These are phyloP conservation scores for Veloboletus limbatus DNA, from an alignment of 1,284 basidiomycete species.

Conservation along the genomic window DNA sequence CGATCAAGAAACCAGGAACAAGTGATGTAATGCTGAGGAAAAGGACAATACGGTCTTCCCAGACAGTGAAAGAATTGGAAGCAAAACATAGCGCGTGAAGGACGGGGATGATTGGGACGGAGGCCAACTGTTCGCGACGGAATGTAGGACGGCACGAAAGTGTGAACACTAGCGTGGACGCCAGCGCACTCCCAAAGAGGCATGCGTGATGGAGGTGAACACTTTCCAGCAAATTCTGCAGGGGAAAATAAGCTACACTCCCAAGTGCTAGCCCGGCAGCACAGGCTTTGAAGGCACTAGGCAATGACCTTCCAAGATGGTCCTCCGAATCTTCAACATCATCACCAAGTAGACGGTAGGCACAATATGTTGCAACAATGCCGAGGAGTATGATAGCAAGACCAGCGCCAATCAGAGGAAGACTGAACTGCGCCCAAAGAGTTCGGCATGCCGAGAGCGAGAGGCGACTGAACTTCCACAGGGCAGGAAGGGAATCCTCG, in stretches of 20 bases:
- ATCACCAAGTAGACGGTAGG: constrained; percentile 44
- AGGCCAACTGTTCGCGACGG: constrained; percentile 21
- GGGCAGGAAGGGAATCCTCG: constrained; percentile 38
- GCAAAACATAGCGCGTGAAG: constrained; percentile 74
- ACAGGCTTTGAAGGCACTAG: constrained; percentile 36
- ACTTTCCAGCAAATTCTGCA: constrained; percentile 40
- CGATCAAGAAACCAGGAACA: constrained; percentile 54
- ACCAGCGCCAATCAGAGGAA: constrained; percentile 72
- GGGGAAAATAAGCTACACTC: constrained; percentile 33
- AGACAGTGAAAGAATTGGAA: constrained; percentile 94
- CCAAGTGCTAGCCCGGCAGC: constrained; percentile 46
- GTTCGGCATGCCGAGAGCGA: constrained; percentile 73
- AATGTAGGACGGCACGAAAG: constrained; percentile 12
- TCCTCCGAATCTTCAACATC: constrained; percentile 14
- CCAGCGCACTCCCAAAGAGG: constrained; percentile 43
- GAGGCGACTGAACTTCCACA: constrained; percentile 58
- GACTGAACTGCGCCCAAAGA: constrained; percentile 95
- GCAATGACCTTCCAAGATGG: constrained; percentile 38
- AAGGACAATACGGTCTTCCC: constrained; percentile 85
- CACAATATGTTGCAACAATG: constrained; percentile 44
- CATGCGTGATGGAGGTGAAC: constrained; percentile 39
- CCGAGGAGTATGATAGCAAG: constrained; percentile 50
- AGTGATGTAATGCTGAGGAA: constrained; percentile 73
- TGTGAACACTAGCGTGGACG: constrained; percentile 19
- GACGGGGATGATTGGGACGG: constrained; percentile 50